Evolutionary conservation across 2,329 filamentous ascomycete species (phyloP), one percentile per base, ranked within the genome.

Genomic region (Colletotrichum sublineola): DNA sequence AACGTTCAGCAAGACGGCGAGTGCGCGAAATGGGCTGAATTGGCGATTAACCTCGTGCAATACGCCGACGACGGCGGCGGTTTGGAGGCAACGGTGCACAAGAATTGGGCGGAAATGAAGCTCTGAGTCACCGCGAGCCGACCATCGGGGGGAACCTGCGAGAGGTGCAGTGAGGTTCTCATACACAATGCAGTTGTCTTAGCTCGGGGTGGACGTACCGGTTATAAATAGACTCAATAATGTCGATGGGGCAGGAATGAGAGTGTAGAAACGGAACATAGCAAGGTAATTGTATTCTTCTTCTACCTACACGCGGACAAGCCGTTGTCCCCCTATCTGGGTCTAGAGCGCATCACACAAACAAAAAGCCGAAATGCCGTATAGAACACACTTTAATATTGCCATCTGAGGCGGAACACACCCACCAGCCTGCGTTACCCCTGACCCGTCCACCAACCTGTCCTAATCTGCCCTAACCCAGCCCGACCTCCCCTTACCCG

Each of bases 1-100:
- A 85, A 86, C 15, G 83, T 82, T 1, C 84, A 86, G 1, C 85
- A 92, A 33, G 86, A 89, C 68, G 84, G 84, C 5, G 80, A 82
- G 1, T 91, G 90, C 60, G 87, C 85, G 74, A 79, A 80, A 46
- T 95, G 93, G 92, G 88, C 89, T 1, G 84, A 87, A 8, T 87
- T 88, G 76, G 90, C 92, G 5, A 84, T 94, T 65, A 86, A 85
- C 15, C 77, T 94, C 62, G 90, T 92, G 1, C 86, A 87, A 58
- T 87, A 87, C 75, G 84, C 88, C 55, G 82, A 84, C 5, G 92
- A 93, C 74, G 85, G 80, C 0, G 87, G 86, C 1, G 77, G 79
- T 5, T 76, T 90, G 48, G 66, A 73, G 61, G 63, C 31, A 15
- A 42, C 5, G 14, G 31, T 68, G 18, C 70, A 70, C 15, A 67